These are phyloP conservation scores for Raphanus sativus DNA, from an alignment of 345 rosid species.

Conservation along the genomic window DNA sequence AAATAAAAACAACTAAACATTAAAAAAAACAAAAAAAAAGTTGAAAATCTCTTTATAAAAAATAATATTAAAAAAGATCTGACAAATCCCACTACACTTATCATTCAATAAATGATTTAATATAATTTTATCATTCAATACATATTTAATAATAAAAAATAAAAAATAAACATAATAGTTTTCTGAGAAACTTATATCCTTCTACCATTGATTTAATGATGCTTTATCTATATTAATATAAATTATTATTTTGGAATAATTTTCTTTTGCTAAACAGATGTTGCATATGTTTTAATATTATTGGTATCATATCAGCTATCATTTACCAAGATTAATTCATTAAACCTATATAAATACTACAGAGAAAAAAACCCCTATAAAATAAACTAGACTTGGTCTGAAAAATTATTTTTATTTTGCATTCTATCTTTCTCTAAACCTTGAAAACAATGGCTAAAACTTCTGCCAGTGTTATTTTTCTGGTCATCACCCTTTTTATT, in stretches of 20 bases:
- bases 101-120: too few species aligned
- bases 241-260: not conserved
- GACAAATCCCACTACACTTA: too few species aligned
- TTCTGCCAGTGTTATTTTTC: not conserved
- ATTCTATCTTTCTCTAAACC: not conserved
- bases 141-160: too few species aligned
- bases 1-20: too few species aligned
- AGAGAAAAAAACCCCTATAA: not conserved
- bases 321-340: not conserved
- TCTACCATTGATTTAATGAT: not conserved
- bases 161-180: too few species aligned
- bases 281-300: not conserved
- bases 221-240: not conserved
- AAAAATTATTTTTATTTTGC: not conserved
- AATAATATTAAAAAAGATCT: too few species aligned
- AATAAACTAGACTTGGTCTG: not conserved
- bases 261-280: not conserved
- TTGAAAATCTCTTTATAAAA: too few species aligned
- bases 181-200: too few species aligned
- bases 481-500: not conserved
- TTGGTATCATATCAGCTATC: not conserved
- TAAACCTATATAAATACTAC: slow-evolving; percentile 1
- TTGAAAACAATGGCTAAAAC: not conserved
- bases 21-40: too few species aligned
- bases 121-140: too few species aligned